These are phyloP conservation scores for Zarea fungicola DNA, from an alignment of 2,329 filamentous ascomycete genomes.

Conservation along the genomic window DNA sequence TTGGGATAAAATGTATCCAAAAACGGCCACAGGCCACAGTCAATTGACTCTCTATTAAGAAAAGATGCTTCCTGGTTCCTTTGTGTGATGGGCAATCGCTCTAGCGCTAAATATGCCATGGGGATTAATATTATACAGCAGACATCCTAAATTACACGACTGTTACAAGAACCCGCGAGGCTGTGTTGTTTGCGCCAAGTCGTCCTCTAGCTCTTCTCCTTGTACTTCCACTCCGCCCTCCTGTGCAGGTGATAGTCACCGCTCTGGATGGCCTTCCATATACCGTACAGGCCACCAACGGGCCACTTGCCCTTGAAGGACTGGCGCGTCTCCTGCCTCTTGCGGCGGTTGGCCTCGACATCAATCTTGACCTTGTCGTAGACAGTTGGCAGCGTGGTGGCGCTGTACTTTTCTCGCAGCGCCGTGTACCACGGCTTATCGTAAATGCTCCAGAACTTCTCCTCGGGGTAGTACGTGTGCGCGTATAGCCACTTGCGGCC, in stretches of 20 bases:
- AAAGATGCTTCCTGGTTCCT: no score
- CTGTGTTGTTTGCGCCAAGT: no score
- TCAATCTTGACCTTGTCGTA: constrained; percentile 65
- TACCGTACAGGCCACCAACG: constrained; percentile 54
- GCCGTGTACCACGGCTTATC: constrained; percentile 54
- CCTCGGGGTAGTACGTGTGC: constrained; percentile 74
- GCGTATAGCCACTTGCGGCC: constrained; percentile 88
- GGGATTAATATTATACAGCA: no score
- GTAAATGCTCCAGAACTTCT: constrained; percentile 65
- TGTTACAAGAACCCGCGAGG: no score
- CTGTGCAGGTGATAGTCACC: constrained; percentile 51
- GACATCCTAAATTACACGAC: no score
- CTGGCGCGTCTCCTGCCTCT: constrained; percentile 33
- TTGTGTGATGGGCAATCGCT: no score
- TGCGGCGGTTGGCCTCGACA: constrained; percentile 37
- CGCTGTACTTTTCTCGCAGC: constrained; percentile 58
- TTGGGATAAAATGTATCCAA: not conserved
- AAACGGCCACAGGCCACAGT: constrained; percentile 2
- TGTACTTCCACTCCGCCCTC: constrained; percentile 49
- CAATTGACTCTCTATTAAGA: no score
- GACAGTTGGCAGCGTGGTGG: constrained; percentile 57
- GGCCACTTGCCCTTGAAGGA: constrained; percentile 47
- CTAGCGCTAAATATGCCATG: no score
- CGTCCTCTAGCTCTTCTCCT: constrained; percentile 20
- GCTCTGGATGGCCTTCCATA: constrained; percentile 54